These are phyloP conservation scores for Tolypocladium pustulatum DNA, from an alignment of 2,329 filamentous ascomycete species.

Conservation along the genomic window DNA sequence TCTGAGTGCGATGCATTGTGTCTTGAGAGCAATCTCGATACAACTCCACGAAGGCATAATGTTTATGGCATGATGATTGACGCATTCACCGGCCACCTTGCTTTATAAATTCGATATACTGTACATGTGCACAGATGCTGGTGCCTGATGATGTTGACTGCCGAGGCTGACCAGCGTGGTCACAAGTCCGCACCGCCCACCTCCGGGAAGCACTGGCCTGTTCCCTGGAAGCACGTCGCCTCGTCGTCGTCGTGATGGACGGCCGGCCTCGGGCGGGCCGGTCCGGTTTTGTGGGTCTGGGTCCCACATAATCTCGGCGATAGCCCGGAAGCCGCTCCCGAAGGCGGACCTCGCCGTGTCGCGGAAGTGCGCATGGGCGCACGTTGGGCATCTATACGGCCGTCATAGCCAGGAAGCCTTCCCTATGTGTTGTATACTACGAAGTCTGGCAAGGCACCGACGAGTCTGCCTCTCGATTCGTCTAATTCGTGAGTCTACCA, in stretches of 20 bases:
- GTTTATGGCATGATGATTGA: neutral
- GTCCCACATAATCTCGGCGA: neutral
- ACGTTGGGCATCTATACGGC: neutral
- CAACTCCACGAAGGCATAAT: neutral
- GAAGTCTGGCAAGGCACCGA: no score
- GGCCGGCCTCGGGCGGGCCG: neutral
- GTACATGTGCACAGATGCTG: neutral
- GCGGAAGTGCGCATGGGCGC: neutral
- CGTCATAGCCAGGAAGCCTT: neutral
- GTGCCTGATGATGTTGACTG: no score
- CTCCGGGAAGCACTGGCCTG: neutral
- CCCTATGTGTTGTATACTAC: neutral
- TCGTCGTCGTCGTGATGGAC: neutral
- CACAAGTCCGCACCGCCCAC: neutral
- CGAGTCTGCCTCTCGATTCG: neutral
- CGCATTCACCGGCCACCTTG: neutral
- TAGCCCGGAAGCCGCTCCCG: neutral
- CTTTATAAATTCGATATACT: neutral
- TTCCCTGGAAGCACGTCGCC: neutral
- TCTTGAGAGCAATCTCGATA: neutral
- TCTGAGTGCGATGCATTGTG: neutral
- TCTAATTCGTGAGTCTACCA: neutral
- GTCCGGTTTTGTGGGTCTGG: neutral
- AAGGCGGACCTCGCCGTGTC: neutral
- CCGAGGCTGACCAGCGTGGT: neutral